These are phyloP conservation scores for Gymnopus androsaceus DNA, from an alignment of 1,284 basidiomycete genomes.

Conservation along the genomic window DNA sequence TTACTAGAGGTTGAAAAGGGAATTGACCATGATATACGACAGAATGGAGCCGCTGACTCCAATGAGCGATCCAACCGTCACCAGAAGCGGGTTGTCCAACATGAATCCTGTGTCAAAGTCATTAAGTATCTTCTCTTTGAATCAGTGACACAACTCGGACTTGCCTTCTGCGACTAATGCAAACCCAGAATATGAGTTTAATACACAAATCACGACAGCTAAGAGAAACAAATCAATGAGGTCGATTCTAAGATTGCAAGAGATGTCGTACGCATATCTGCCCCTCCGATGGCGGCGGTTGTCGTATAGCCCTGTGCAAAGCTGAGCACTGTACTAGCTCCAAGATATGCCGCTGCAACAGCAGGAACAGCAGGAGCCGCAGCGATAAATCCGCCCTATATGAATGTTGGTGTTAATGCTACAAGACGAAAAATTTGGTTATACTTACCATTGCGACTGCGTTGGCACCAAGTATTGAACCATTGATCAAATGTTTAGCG, in stretches of 20 bases:
- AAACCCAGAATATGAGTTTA: slow-evolving; percentile 90
- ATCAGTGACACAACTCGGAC: slow-evolving; percentile 1
- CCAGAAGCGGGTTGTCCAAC: slow-evolving; percentile 82
- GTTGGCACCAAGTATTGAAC: slow-evolving; percentile 68
- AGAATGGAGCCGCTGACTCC: slow-evolving; percentile 88
- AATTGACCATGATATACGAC: slow-evolving; percentile 82
- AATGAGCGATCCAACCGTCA: slow-evolving; percentile 79
- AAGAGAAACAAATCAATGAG: slow-evolving; percentile 7
- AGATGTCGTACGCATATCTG: slow-evolving; percentile 78
- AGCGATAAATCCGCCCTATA: slow-evolving; percentile 64
- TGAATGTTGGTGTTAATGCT: neutral
- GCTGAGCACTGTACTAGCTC: slow-evolving; percentile 70
- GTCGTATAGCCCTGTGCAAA: slow-evolving; percentile 85
- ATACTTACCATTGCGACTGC: slow-evolving; percentile 58
- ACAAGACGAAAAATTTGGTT: neutral
- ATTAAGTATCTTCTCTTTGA: neutral
- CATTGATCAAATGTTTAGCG: slow-evolving; percentile 75
- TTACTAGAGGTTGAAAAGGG: neutral
- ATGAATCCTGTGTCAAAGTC: slow-evolving; percentile 64
- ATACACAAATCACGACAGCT: slow-evolving; percentile 86
- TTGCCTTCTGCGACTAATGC: slow-evolving; percentile 86
- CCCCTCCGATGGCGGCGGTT: slow-evolving; percentile 83
- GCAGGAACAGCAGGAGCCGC: slow-evolving; percentile 69
- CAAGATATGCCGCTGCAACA: slow-evolving; percentile 75
- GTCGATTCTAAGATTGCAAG: slow-evolving; percentile 4